Base-by-base conservation (phyloP, 768 basidiomycete genomes). In the Lactarius tabidus region DNA sequence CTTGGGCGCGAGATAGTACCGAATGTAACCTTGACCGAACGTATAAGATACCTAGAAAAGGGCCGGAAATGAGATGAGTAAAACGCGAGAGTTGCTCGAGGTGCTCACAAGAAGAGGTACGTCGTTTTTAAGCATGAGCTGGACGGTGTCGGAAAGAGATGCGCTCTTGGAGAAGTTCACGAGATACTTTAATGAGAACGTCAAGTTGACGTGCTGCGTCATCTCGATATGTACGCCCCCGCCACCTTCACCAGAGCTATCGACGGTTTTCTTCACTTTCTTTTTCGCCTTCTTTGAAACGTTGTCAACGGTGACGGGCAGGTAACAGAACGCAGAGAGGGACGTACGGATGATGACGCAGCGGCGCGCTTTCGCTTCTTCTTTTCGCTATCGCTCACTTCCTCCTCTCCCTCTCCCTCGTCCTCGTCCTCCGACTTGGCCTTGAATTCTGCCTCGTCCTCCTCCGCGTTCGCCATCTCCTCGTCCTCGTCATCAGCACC, bases 1-100 rank as follows among this genome's bases (percentile, higher is more conserved):
- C 80, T 98, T 98, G 28, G 95, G 95, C 52, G 95, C 95, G 61
- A 98, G 84, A 81, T 95, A 98, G 82, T 96, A 98, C 67, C 89
- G 85, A 75, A 98, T 92, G 70, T 84, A 81, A 1, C 95, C 95
- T 72, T 91, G 89, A 53, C 86, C 86, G 71, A 97, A 98, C 67
- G 89, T 86, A 77, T 95, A 98, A 43, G 89, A 86, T 51, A 95
- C 91, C 91, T 93, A 68, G 41, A 39, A 23, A 23, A 38, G n/a
- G 4, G 53, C 62, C 18, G 60, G 41, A 12, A 51, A 20, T 33
- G 38, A 61, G 62, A 26, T 55, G 10, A 57, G 23, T 18, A 29
- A 35, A 60, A 3, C 35, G 43, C 6, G 15, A 48, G 53, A 51
- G 31, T 12, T 23, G 15, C 51, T 41, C 12, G 43, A 9, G 18